Evolutionary conservation across 2,329 filamentous ascomycete species (phyloP).

Genomic region (Ambrosiella xylebori): DNA sequence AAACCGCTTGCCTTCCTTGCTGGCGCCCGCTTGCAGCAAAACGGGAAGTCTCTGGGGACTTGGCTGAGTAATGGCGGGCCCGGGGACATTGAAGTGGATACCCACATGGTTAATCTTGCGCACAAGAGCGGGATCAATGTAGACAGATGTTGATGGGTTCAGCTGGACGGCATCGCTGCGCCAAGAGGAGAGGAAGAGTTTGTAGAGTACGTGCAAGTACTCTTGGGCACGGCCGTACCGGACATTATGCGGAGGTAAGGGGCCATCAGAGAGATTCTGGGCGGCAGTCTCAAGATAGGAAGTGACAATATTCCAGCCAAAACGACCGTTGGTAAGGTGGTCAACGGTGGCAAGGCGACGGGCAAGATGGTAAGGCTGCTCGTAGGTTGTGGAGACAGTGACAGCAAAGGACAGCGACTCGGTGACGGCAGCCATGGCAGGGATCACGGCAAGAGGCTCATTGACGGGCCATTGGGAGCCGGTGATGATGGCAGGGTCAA

Average conservation of each 20-base stretch:
- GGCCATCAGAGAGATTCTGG: slow-evolving; percentile 9
- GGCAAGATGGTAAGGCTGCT: slow-evolving; percentile 53
- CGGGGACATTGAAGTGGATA: slow-evolving; percentile 41
- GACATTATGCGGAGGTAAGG: slow-evolving; percentile 35
- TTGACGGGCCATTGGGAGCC: slow-evolving; percentile 44
- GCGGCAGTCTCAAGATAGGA: slow-evolving; percentile 52
- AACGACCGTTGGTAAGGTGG: slow-evolving; percentile 42
- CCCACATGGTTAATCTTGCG: slow-evolving; percentile 49
- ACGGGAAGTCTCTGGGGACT: slow-evolving; percentile 51
- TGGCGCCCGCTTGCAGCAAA: slow-evolving; percentile 53
- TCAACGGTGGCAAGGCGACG: slow-evolving; percentile 48
- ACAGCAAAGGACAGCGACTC: slow-evolving; percentile 53
- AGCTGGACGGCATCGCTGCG: slow-evolving; percentile 46
- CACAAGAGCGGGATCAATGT: slow-evolving; percentile 34
- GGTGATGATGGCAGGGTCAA: slow-evolving; percentile 39
- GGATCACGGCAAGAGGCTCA: slow-evolving; percentile 45
- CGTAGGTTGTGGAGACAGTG: slow-evolving; percentile 53
- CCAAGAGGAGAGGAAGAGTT: slow-evolving; percentile 52
- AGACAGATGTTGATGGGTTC: slow-evolving; percentile 40
- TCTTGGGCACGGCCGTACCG: slow-evolving; percentile 47
- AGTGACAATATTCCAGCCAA: slow-evolving; percentile 36
- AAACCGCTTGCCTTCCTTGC: slow-evolving; percentile 46
- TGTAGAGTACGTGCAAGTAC: slow-evolving; percentile 47
- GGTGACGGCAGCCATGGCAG: slow-evolving; percentile 54
- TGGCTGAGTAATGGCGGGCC: slow-evolving; percentile 49